phyloP scores from a whole-genome alignment of 768 basidiomycete genomes.

The Leucocoprinus birnbaumii region DNA sequence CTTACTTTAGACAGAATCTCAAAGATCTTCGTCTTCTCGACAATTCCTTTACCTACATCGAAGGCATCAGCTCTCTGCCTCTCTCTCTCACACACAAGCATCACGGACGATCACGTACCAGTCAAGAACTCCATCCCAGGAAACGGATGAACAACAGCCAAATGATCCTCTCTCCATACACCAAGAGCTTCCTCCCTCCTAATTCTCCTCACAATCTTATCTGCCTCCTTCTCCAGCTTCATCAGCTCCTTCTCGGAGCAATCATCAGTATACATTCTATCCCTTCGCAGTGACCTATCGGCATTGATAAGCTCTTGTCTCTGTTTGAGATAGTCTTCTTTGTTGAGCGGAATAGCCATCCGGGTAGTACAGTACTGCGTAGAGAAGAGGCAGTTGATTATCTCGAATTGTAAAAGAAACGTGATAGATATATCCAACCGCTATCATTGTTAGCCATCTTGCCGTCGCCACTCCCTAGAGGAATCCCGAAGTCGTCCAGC shows the following conservation, averaged over 20 bases:
- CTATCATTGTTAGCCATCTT: too few species aligned
- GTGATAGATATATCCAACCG: too few species aligned
- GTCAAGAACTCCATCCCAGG: constrained; percentile 36
- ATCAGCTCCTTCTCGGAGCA: constrained; percentile 20
- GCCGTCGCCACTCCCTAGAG: too few species aligned
- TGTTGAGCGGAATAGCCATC: background rate
- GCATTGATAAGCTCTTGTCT: constrained; percentile 33
- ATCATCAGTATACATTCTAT: constrained; percentile 26
- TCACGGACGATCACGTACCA: constrained; percentile 31
- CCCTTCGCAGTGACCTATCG: constrained; percentile 53
- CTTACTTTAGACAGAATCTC: constrained; percentile 55
- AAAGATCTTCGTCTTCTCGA: constrained; percentile 61
- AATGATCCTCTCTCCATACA: constrained; percentile 10
- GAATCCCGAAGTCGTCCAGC: too few species aligned
- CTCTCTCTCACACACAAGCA: too few species aligned
- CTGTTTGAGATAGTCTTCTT: constrained; percentile 25
- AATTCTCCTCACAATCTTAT: constrained; percentile 27
- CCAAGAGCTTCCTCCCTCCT: constrained; percentile 10
- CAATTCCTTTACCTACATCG: constrained; percentile 53
- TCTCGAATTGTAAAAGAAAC: too few species aligned
- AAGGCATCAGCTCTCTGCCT: too few species aligned
- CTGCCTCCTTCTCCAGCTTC: constrained; percentile 47
- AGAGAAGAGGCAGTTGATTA: too few species aligned
- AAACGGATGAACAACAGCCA: constrained; percentile 11
- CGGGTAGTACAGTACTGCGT: too few species aligned